Percentiles rank a stretch among this genome's conserved stretches.
Conservation (phyloP, 495 filamentous ascomycete species). For the Neurospora sp. region DNA sequence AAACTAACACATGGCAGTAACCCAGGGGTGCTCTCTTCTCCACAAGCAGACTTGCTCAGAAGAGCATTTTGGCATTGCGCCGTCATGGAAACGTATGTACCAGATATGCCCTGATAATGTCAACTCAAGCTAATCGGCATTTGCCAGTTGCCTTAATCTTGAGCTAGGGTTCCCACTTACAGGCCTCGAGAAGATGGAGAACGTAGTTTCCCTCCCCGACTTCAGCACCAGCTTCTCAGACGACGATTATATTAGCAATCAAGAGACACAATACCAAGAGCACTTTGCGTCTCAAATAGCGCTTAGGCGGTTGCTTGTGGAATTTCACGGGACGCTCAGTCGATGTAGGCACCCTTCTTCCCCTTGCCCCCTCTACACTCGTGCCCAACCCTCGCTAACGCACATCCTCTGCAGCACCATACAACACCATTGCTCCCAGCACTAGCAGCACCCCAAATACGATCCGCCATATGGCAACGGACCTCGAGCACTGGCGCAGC, state of each 20-base stretch:
- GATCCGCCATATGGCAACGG: conserved; percentile 37
- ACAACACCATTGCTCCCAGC: not conserved
- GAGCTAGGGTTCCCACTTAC: conserved; percentile 47
- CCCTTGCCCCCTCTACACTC: not conserved
- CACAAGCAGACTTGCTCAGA: conserved; percentile 40
- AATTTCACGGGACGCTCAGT: conserved; percentile 39
- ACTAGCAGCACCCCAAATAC: conserved; percentile 13
- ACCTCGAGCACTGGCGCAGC: conserved; percentile 45
- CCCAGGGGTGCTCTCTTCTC: conserved; percentile 36
- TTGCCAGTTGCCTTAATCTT: conserved; percentile 36
- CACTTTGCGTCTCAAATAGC: conserved; percentile 50
- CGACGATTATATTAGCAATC: conserved; percentile 38
- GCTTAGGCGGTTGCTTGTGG: conserved; percentile 39
- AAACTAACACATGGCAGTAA: conserved; percentile 24
- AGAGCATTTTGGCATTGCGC: conserved; percentile 49
- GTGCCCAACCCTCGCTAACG: not conserved
- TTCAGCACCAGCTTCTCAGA: conserved; percentile 37
- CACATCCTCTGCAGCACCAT: not conserved
- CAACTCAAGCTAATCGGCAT: not conserved
- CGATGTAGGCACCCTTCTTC: conserved; percentile 28
- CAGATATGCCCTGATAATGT: not conserved
- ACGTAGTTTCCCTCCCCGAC: conserved; percentile 39
- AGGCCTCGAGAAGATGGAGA: conserved; percentile 40
- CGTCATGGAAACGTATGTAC: conserved; percentile 45
- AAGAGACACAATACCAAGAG: conserved; percentile 42